Evolutionary conservation across 2,329 filamentous ascomycete genomes (phyloP), one percentile per base, ranked within the genome.

Genomic region (Fusarium chlamydosporum): DNA sequence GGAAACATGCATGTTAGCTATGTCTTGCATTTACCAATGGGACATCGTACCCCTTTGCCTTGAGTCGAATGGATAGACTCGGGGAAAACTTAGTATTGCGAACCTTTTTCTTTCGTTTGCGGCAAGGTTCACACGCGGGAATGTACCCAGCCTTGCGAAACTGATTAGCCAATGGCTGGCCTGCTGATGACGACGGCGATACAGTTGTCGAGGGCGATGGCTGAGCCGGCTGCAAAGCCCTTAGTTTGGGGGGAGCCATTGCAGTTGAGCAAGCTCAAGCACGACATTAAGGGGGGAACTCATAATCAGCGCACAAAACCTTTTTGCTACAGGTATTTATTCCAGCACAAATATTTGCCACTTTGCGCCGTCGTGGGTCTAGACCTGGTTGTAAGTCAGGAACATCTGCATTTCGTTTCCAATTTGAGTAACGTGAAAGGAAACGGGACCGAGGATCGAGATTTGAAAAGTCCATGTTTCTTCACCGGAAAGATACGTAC

Each of bases 81-180:
- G 6, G n/a, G n/a, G 6, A 8, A 20, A 16, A 20, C 7, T 23
- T 5, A 33, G 8, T 40, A 10, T 42, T 4, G 15, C 37, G 9
- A 26, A 53, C 50, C 50, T 53, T 53, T 27, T 42, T 53, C 37
- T 53, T 53, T 8, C 50, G 50, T 18, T 18, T 53, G 5, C 37
- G 50, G n/a, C 50, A 53, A 1, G 12, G 5, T 18, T 53, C 50
- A 18, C 50, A 53, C 0, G 50, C 50, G 6, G 50, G 50, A 7
- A 53, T 27, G 7, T 26, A 35, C 9, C 37, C 50, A 9, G 18
- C 18, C 29, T 16, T 53, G 20, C 50, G 50, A 4, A 10, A 2
- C 7, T 1, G 0, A 1, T 4, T 1, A 6, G 23, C 26, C 12
- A 29, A 23, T 18, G n/a, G n/a, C 5, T 38, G 45, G 9, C 4